Evolutionary conservation across 176 grass and related monocot species (phyloP), one percentile per base, ranked within the genome.

Genomic region (Avena sativa): DNA sequence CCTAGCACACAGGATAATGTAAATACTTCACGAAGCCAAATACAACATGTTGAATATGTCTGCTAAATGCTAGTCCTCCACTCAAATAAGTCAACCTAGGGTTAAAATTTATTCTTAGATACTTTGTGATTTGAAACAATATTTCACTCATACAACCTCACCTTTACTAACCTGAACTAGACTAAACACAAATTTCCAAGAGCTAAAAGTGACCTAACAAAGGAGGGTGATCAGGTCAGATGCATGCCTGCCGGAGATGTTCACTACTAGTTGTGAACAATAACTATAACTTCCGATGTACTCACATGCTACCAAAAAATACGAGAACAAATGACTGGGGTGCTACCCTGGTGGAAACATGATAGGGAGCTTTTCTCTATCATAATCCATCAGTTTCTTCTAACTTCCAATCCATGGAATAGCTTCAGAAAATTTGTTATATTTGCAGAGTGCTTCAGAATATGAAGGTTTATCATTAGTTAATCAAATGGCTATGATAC

Each of bases 41-140:
- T 74, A 30, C 38, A 62, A 10, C 20, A 57, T 23, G 21, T 63
- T 34, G 0, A 72, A 76, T 74, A 64, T 21, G 19, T 64, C 17
- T 40, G 48, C 38, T 12, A 46, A 74, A 74, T 73, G 20, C 43
- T 74, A 74, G 71, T 26, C 71, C 71, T 74, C 71, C 6, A 15
- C n/a, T 50, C 2, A 25, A 74, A 50, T 14, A 50, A 26, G 69
- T 72, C 69, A 72, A 19, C 40, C 68, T 44, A 43, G 20, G 36
- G 12, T 25, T 15, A 13, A 25, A 46, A 71, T 43, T n/a, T 71
- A 20, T 71, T 71, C 19, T n/a, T 38, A 71, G 12, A 71, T 46
- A 21, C 38, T n/a, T 25, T 15, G 49, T 26, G n/a, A 74, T 50
- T 74, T 74, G 44, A 74, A 74, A 74, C 44, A 74, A 74, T 12